Percentiles rank a stretch among this genome's conserved stretches.
These are phyloP conservation scores for Desmodesmus armatus DNA, from an alignment of 139 green algal species.

Conservation along the genomic window DNA sequence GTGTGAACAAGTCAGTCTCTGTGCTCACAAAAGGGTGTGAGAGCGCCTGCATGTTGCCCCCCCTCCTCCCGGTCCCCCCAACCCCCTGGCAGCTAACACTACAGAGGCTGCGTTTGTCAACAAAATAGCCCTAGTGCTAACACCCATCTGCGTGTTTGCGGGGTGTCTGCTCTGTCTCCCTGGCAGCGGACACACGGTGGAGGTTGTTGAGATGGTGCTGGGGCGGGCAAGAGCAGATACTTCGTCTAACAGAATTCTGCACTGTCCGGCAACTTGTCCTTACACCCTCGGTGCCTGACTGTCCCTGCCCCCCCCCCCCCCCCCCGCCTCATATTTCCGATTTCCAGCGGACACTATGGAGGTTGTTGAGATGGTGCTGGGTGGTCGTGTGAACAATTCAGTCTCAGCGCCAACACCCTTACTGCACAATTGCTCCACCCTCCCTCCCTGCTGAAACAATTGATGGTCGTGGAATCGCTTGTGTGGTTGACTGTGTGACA, in stretches of 20 bases:
- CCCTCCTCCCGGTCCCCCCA: no score
- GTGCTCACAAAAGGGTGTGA: neutral
- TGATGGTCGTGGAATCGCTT: no score
- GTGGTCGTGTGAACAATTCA: slow-evolving; percentile 99
- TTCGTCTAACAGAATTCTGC: no score
- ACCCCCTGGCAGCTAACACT: slow-evolving; percentile 57
- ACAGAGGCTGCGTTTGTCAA: slow-evolving; percentile 97
- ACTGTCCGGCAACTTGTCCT: no score
- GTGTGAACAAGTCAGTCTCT: slow-evolving; percentile 93
- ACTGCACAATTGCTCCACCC: slow-evolving; percentile 57
- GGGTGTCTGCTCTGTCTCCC: no score
- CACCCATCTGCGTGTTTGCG: no score
- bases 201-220: slow-evolving; percentile 99
- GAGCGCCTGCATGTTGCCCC: neutral
- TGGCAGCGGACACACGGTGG: slow-evolving; percentile 96
- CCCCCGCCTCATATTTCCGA: no score
- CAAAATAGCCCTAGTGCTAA: no score
- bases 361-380: slow-evolving; percentile 98
- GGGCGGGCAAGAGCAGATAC: slow-evolving; percentile 44
- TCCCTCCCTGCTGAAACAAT: neutral
- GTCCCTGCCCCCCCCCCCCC: neutral
- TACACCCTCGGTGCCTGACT: no score
- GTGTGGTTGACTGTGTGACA: no score
- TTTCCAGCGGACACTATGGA: slow-evolving; percentile 96
- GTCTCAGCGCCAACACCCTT: slow-evolving; percentile 92